Conservation (phyloP, 140 eudicot species). For the Stevia rebaudiana region DNA sequence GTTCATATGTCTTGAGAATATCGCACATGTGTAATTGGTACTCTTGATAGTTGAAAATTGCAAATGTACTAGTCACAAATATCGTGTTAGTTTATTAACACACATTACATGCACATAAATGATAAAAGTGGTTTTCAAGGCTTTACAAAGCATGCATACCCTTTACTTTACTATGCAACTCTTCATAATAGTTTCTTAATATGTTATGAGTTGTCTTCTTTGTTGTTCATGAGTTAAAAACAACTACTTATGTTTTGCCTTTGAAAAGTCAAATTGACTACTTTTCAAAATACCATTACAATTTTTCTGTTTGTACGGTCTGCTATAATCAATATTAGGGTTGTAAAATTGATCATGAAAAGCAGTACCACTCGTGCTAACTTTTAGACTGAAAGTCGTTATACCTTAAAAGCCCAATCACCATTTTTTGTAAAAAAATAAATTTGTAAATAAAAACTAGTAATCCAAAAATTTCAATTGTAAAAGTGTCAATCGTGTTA, state of each 20-base stretch:
- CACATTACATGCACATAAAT: too few species aligned
- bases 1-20: too few species aligned
- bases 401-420: conserved; percentile 2
- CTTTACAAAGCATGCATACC: too few species aligned
- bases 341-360: background rate
- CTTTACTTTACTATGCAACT: background rate
- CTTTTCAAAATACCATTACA: background rate
- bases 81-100: too few species aligned
- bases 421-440: background rate
- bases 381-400: conserved; percentile 5
- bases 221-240: conserved; percentile 1
- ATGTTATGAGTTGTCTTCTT: conserved; percentile 13
- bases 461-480: background rate
- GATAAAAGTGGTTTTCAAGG: too few species aligned
- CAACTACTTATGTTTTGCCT: background rate
- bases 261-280: background rate
- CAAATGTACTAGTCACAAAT: too few species aligned
- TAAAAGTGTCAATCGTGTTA: background rate
- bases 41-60: too few species aligned
- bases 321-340: background rate
- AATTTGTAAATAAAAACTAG: background rate
- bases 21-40: too few species aligned
- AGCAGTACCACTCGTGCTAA: background rate
- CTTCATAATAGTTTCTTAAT: conserved; percentile 8
- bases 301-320: conserved; percentile 12